phyloP scores from a whole-genome alignment of 176 grass and related monocot genomes.

The Musa schizocarpa region DNA sequence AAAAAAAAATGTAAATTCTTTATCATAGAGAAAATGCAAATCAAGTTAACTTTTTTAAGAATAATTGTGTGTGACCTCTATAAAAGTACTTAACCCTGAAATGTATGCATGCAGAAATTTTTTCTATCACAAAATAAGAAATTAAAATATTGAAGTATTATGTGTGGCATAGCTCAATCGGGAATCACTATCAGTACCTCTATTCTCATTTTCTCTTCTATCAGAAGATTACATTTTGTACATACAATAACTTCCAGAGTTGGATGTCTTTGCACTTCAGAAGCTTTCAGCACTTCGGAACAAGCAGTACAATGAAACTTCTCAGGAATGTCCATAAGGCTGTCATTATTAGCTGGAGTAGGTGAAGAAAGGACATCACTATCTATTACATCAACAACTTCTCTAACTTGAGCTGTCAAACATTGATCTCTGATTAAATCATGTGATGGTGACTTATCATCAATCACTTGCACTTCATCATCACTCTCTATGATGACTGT shows the following conservation, averaged over 20 bases:
- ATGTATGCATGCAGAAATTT: background rate
- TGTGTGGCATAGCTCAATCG: background rate
- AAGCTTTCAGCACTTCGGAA: slow-evolving; percentile 44
- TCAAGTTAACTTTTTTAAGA: too few species aligned
- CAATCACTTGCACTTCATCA: slow-evolving; percentile 38
- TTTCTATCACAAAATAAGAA: background rate
- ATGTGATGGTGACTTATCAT: slow-evolving; percentile 21
- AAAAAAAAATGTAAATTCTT: background rate
- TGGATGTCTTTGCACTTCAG: slow-evolving; percentile 79
- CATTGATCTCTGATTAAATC: slow-evolving; percentile 15
- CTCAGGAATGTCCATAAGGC: slow-evolving; percentile 21
- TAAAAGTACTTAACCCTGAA: background rate
- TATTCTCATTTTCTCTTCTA: slow-evolving; percentile 79
- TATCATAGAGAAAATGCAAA: background rate
- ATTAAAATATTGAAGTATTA: background rate
- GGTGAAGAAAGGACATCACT: slow-evolving; percentile 50
- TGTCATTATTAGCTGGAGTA: slow-evolving; percentile 23
- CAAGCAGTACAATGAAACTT: slow-evolving; percentile 73
- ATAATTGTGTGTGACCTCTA: background rate
- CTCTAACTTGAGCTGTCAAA: slow-evolving; percentile 32
- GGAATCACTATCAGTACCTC: slow-evolving; percentile 33
- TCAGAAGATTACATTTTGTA: slow-evolving; percentile 69
- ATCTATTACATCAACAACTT: slow-evolving; percentile 54
- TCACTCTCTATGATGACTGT: slow-evolving; percentile 61
- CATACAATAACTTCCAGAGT: slow-evolving; percentile 71